Evolutionary conservation across 2,329 filamentous ascomycete species (phyloP), one percentile per base, ranked within the genome.

Genomic region (Nigrospora sphaerica): DNA sequence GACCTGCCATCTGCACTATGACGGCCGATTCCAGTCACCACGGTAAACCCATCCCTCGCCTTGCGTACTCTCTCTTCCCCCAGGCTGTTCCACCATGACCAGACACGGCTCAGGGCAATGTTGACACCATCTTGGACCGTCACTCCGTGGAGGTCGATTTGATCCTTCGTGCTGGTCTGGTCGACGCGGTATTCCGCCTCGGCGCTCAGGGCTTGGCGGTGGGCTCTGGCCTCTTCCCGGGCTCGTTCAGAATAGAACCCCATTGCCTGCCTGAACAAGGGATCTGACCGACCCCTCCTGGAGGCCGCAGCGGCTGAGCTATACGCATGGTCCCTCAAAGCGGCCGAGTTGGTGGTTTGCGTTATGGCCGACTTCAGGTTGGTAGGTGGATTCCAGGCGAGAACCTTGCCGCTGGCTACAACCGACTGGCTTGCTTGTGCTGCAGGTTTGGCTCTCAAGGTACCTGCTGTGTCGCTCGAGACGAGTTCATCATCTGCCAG

Each of bases 101-200:
- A 73, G 0, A 86, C 84, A 34, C 75, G 76, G 40, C 82, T 74
- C 31, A 78, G 75, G 1, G 87, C 83, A 52, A 96, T 95, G 3
- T 87, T 75, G 31, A 90, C 81, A 2, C 86, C 92, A 62, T 95
- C 87, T 42, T 81, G 73, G 1, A 96, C 90, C 39, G 76, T 82
- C 6, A 95, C 81, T 6, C 89, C 88, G 42, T 97, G 92, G 23
- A 97, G 70, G 63, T 97, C 92, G 9, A 95, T 71, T 17, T 74
- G 69, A 1, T 66, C 71, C 2, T 62, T 49, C 0, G 73, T 75
- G 43, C 87, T 91, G 59, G 90, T 85, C 11, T 68, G 61, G 12
- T 82, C 74, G 1, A 92, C 91, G 4, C 85, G 72, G 0, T 77
- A 66, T 56, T 93, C 85, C 2, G 89, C 88, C 1, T 82, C 82